Conservation (phyloP, 495 filamentous ascomycete genomes). For the Hypoxylon lienhwacheense region DNA sequence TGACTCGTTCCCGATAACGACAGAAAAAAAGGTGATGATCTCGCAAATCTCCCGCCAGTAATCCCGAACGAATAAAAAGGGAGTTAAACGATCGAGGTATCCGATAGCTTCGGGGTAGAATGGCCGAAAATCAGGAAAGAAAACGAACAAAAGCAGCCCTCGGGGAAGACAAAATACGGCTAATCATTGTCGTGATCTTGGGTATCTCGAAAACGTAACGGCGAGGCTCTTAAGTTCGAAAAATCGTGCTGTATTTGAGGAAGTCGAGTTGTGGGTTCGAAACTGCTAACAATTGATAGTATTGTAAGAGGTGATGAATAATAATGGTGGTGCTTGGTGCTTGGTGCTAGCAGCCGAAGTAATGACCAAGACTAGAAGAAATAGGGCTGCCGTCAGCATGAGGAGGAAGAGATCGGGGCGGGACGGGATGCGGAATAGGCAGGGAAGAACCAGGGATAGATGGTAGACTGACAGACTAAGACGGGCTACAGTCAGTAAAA, state of each 20-base stretch:
- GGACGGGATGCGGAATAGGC: slow-evolving; percentile 25
- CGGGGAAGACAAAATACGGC: slow-evolving; percentile 49
- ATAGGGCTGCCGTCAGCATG: slow-evolving; percentile 34
- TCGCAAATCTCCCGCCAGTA: slow-evolving; percentile 21
- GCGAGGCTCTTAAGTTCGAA: slow-evolving; percentile 16
- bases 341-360: too few species aligned
- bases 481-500: neutral
- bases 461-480: slow-evolving; percentile 12
- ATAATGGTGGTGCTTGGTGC: slow-evolving; percentile 17
- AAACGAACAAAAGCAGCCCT: slow-evolving; percentile 53
- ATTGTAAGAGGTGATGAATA: slow-evolving; percentile 16
- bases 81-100: slow-evolving; percentile 27
- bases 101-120: slow-evolving; percentile 24
- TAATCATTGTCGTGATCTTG: slow-evolving; percentile 52
- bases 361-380: slow-evolving; percentile 31
- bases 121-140: slow-evolving; percentile 48
- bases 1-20: slow-evolving; percentile 16
- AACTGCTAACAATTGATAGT: slow-evolving; percentile 11
- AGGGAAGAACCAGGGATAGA: slow-evolving; percentile 19
- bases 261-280: slow-evolving; percentile 11
- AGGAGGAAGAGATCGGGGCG: slow-evolving; percentile 20
- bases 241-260: slow-evolving; percentile 14
- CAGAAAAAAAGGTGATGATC: slow-evolving; percentile 21
- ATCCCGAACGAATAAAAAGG: slow-evolving; percentile 26
- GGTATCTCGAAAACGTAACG: slow-evolving; percentile 27